phyloP scores from a whole-genome alignment of 805 yeast genomes.

The Suhomyces vadensis region DNA sequence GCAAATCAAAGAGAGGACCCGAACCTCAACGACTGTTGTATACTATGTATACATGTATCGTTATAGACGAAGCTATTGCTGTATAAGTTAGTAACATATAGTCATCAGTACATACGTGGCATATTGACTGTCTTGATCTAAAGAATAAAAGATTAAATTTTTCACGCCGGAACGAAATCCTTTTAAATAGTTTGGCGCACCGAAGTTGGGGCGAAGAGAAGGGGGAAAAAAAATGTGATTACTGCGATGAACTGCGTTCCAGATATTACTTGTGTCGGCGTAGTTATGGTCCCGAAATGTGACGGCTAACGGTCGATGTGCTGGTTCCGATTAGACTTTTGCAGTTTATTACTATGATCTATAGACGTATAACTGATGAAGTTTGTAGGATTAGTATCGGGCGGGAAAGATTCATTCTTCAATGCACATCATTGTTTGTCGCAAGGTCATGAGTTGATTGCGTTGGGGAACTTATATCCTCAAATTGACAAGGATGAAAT shows the following conservation, averaged over 20 bases:
- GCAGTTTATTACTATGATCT: conserved; percentile 1
- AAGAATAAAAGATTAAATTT: conserved; percentile 6
- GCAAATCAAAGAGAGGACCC: conserved; percentile 60
- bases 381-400: conserved; percentile 87
- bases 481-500: conserved; percentile 56
- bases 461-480: conserved; percentile 84
- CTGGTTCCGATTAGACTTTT: neutral
- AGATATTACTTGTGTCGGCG: neutral
- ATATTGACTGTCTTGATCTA: conserved; percentile 40
- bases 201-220: neutral
- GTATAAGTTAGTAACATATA: conserved; percentile 6
- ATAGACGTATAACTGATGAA: conserved; percentile 54
- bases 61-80: conserved; percentile 3
- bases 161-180: conserved; percentile 3
- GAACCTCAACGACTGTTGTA: conserved; percentile 51
- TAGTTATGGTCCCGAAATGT: neutral
- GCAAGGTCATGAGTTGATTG: conserved; percentile 82
- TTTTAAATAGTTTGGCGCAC: too few species aligned
- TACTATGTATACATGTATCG: neutral
- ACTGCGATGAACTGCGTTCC: too few species aligned
- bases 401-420: conserved; percentile 95
- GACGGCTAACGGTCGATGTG: neutral
- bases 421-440: conserved; percentile 83
- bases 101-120: conserved; percentile 57
- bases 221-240: too few species aligned